Conservation (phyloP, 2,329 filamentous ascomycete species). For the Cercospora sp. region DNA sequence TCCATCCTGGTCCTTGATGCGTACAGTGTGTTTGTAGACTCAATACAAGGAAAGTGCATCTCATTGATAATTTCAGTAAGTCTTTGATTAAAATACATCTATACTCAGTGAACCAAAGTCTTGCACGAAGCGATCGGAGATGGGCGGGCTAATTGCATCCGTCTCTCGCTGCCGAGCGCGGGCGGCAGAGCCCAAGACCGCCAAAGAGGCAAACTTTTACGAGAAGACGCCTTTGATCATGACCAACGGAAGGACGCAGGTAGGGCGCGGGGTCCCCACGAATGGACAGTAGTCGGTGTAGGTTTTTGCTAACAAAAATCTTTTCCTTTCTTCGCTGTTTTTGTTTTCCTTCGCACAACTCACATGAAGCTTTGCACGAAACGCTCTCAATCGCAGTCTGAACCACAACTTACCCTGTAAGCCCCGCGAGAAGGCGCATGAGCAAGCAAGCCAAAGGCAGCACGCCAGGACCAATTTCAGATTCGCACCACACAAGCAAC, state of each 20-base stretch:
- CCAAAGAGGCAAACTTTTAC: slow-evolving; percentile 10
- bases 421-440: slow-evolving; percentile 22
- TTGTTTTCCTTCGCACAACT: not conserved
- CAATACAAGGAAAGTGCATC: not conserved
- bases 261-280: not conserved
- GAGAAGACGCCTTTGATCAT: not conserved
- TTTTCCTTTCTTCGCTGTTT: not conserved
- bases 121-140: not conserved
- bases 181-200: not conserved
- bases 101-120: not conserved
- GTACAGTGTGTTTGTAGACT: not conserved
- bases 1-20: not conserved
- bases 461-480: slow-evolving; percentile 44
- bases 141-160: not conserved
- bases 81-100: not conserved
- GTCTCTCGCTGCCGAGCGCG: not conserved
- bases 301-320: not conserved
- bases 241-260: not conserved
- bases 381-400: not conserved
- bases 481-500: slow-evolving; percentile 1
- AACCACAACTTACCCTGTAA: not conserved
- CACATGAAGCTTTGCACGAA: not conserved
- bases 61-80: not conserved
- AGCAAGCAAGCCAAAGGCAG: slow-evolving; percentile 43
- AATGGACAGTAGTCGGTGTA: not conserved